These are phyloP conservation scores for Reticulascus tulasneorum DNA, from an alignment of 2,329 filamentous ascomycete genomes.

Conservation along the genomic window DNA sequence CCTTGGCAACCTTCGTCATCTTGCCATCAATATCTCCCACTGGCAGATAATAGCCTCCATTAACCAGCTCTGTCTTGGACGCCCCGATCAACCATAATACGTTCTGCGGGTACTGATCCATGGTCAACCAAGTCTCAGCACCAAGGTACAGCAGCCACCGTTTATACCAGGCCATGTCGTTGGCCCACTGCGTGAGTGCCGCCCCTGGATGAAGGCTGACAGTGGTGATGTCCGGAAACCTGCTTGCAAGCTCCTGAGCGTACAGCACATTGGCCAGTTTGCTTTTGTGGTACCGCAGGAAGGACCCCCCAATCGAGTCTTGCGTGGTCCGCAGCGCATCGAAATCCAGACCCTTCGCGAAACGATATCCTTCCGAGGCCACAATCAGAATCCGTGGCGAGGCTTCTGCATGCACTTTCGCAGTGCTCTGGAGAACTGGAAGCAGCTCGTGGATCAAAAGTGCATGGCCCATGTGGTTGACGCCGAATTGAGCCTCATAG, in stretches of 20 bases:
- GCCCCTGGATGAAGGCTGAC: slow-evolving; percentile 46
- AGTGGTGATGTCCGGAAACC: slow-evolving; percentile 34
- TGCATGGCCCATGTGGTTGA: slow-evolving; percentile 24
- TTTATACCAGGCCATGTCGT: too few species aligned
- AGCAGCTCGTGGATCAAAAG: slow-evolving; percentile 19
- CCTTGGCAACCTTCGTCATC: slow-evolving; percentile 16
- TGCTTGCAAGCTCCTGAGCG: slow-evolving; percentile 38
- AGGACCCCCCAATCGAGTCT: slow-evolving; percentile 1
- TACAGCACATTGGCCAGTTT: slow-evolving; percentile 19
- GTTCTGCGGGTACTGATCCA: too few species aligned
- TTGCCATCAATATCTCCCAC: slow-evolving; percentile 22
- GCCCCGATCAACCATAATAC: too few species aligned
- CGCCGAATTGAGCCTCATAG: slow-evolving; percentile 26
- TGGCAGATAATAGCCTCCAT: slow-evolving; percentile 29
- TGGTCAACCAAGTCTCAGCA: too few species aligned
- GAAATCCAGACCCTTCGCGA: too few species aligned
- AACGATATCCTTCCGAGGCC: too few species aligned
- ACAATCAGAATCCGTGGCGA: too few species aligned
- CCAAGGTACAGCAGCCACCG: too few species aligned
- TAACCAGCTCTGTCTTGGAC: too few species aligned
- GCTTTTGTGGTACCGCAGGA: slow-evolving; percentile 8
- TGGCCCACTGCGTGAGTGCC: too few species aligned
- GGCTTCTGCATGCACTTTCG: slow-evolving; percentile 9
- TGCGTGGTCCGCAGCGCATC: too few species aligned
- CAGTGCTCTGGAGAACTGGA: slow-evolving; percentile 18